phyloP scores from a whole-genome alignment of 257 asterid species.

The Lycium ferocissimum region DNA sequence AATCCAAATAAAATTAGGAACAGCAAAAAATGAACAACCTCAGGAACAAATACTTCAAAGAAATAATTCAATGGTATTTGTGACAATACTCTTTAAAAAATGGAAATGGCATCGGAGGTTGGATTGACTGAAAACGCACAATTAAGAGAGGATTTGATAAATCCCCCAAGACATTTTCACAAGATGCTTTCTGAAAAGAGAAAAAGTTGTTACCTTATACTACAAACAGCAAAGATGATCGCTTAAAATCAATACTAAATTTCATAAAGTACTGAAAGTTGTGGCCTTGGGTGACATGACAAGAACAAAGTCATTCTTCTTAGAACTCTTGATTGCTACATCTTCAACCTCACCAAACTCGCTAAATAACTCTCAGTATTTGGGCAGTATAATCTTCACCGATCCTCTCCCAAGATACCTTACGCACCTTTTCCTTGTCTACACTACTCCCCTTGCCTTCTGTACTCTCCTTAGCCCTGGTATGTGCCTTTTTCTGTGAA shows the following conservation, averaged over 20 bases:
- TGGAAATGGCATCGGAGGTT: slow-evolving; percentile 53
- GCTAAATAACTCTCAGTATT: slow-evolving; percentile 66
- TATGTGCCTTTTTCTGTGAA: slow-evolving; percentile 41
- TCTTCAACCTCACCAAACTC: slow-evolving; percentile 84
- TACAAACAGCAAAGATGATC: background rate
- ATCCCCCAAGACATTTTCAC: slow-evolving; percentile 69
- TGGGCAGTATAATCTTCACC: slow-evolving; percentile 73
- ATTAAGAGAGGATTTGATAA: slow-evolving; percentile 84
- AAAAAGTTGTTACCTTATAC: slow-evolving; percentile 16
- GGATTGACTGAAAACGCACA: slow-evolving; percentile 65
- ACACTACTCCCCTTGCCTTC: slow-evolving; percentile 47
- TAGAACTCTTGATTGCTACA: slow-evolving; percentile 74
- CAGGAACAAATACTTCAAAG: background rate
- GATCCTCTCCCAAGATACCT: slow-evolving; percentile 85
- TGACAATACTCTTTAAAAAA: background rate
- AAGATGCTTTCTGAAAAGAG: slow-evolving; percentile 55
- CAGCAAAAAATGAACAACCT: background rate
- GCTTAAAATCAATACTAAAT: background rate
- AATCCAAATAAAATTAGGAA: background rate
- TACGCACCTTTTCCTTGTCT: slow-evolving; percentile 78
- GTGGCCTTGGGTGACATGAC: slow-evolving; percentile 82
- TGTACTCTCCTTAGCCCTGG: slow-evolving; percentile 34
- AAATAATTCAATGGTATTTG: too few relatives aligned
- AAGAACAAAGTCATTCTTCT: slow-evolving; percentile 86
- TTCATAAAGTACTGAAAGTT: slow-evolving; percentile 54